A percentile compares a stretch with the other conserved stretches of the same genome.
Evolutionary conservation across 176 grass and related monocot species (phyloP).

Genomic region (Areca catechu): DNA sequence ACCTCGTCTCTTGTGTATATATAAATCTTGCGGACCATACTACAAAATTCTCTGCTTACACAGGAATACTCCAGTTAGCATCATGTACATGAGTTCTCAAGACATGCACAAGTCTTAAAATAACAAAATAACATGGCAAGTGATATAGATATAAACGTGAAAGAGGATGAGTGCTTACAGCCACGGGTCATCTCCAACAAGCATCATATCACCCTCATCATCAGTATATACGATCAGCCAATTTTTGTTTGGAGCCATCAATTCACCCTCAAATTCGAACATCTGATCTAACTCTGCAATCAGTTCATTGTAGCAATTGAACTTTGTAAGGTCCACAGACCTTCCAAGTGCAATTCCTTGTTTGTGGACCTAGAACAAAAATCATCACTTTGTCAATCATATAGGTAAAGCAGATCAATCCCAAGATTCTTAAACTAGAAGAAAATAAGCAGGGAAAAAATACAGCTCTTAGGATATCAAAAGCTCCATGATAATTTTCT

Average conservation of each 20-base stretch:
- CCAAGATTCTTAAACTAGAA: not conserved
- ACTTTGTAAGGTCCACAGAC: constrained; percentile 85
- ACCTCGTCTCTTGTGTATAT: constrained; percentile 88
- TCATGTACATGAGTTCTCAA: not conserved
- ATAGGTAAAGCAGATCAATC: too few relatives aligned
- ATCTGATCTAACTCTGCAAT: constrained; percentile 73
- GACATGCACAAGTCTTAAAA: too few relatives aligned
- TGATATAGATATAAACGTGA: too few relatives aligned
- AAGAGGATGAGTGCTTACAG: constrained; percentile 37
- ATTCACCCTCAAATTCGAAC: constrained; percentile 83
- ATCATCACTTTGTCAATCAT: not conserved
- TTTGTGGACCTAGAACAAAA: constrained; percentile 65
- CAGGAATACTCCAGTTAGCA: constrained; percentile 4
- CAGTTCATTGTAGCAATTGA: constrained; percentile 53
- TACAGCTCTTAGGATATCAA: too few relatives aligned
- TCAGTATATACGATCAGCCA: constrained; percentile 95
- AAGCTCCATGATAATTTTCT: too few relatives aligned
- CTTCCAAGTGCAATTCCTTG: constrained; percentile 83
- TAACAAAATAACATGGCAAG: too few relatives aligned
- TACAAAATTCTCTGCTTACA: constrained; percentile 72
- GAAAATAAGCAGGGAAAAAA: too few relatives aligned
- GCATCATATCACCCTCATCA: constrained; percentile 98
- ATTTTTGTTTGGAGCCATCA: constrained; percentile 41
- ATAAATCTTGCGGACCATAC: constrained; percentile 70
- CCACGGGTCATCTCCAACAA: constrained; percentile 98